These are phyloP conservation scores for Gonapodya sp. DNA, from an alignment of 192 early-diverging fungal species.

Conservation along the genomic window DNA sequence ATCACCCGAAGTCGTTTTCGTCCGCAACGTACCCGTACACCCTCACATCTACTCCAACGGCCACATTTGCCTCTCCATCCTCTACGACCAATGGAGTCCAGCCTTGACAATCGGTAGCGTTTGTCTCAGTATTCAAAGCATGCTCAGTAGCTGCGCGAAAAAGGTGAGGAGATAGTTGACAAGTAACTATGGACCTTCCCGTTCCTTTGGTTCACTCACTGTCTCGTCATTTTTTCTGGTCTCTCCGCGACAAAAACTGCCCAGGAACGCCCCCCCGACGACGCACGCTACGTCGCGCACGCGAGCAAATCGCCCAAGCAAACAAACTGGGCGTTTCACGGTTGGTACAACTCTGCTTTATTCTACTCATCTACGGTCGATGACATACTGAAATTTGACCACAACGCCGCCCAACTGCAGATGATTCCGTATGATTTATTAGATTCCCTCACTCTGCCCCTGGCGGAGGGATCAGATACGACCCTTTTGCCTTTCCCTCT, in stretches of 20 bases:
- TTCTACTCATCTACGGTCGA: no score
- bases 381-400: no score
- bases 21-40: slow-evolving; percentile 52
- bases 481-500: no score
- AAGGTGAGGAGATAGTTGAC: not conserved
- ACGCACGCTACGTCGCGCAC: not conserved
- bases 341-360: no score
- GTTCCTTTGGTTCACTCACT: not conserved
- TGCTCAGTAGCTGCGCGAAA: slow-evolving; percentile 49
- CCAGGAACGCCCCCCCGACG: not conserved
- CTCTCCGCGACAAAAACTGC: not conserved
- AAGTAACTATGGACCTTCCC: not conserved
- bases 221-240: not conserved
- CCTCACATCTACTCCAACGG: slow-evolving; percentile 43
- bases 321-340: slow-evolving; percentile 11
- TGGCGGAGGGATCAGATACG: no score
- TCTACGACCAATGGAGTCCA: slow-evolving; percentile 89
- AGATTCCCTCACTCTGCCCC: no score
- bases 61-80: slow-evolving; percentile 91
- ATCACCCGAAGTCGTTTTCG: slow-evolving; percentile 61
- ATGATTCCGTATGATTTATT: no score
- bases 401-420: no score
- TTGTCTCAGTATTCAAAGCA: slow-evolving; percentile 82
- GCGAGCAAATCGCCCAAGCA: not conserved
- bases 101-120: slow-evolving; percentile 82